These are phyloP conservation scores for Cyberlindnera sargentensis DNA, from an alignment of 805 yeast genomes.

Conservation along the genomic window DNA sequence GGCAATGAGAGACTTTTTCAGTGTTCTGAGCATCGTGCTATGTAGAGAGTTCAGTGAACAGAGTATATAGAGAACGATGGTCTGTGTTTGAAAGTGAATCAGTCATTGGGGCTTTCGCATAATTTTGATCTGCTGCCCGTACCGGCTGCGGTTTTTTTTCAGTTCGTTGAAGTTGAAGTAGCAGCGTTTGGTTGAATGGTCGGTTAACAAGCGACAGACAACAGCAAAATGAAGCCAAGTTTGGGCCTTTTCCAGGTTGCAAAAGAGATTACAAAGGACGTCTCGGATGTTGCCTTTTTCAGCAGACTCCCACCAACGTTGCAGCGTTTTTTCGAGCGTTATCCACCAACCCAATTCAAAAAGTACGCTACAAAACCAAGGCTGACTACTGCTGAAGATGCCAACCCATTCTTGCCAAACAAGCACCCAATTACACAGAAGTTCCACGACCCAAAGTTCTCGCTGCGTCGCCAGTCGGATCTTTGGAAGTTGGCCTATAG, in stretches of 20 bases:
- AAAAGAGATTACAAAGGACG: conserved; percentile 19
- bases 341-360: conserved; percentile 78
- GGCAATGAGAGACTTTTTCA: background rate
- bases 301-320: conserved; percentile 61
- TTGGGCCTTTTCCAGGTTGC: conserved; percentile 7
- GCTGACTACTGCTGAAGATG: conserved; percentile 54
- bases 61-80: too few species aligned
- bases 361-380: conserved; percentile 61
- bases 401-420: conserved; percentile 85
- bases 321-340: conserved; percentile 67
- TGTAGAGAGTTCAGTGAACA: too few species aligned
- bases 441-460: conserved; percentile 71
- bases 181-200: too few species aligned
- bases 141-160: too few species aligned
- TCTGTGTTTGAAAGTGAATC: too few species aligned
- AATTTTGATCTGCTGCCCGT: too few species aligned
- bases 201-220: background rate
- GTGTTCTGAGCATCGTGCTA: too few species aligned
- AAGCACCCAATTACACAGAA: conserved; percentile 75
- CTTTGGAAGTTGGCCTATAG: conserved; percentile 75
- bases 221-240: conserved; percentile 22
- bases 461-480: conserved; percentile 77
- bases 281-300: conserved; percentile 37
- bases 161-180: too few species aligned
- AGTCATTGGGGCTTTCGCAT: too few species aligned